These are phyloP conservation scores for Beauveria bassiana DNA, from an alignment of 2,329 filamentous ascomycete species.

Conservation along the genomic window DNA sequence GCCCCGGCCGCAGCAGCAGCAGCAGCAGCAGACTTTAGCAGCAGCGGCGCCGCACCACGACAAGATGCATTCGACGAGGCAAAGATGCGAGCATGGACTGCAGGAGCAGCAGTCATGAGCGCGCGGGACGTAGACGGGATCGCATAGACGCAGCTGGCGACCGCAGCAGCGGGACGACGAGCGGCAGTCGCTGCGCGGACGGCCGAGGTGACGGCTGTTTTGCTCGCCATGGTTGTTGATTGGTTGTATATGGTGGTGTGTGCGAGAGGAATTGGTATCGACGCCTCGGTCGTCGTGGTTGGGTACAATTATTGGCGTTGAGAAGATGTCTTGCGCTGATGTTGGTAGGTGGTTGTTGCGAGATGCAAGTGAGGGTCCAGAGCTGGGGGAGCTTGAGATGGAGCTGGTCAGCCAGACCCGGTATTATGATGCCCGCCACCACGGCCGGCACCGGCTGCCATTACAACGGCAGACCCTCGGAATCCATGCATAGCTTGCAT, in stretches of 20 bases:
- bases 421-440: not conserved
- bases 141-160: not conserved
- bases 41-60: not conserved
- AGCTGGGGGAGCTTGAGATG: not conserved
- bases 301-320: not conserved
- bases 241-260: not conserved
- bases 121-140: not conserved
- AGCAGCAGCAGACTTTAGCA: not conserved
- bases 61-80: not conserved
- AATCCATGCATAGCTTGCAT: too few species aligned
- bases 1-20: not conserved
- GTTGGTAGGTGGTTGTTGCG: not conserved
- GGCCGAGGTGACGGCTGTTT: not conserved
- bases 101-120: not conserved
- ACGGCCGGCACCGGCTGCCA: not conserved
- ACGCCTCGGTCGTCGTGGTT: not conserved
- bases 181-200: not conserved
- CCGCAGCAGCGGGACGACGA: not conserved
- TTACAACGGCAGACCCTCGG: too few species aligned
- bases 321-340: not conserved
- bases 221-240: not conserved
- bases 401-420: not conserved
- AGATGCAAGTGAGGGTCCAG: not conserved
- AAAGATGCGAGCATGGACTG: not conserved
- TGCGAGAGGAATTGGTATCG: not conserved